These are phyloP conservation scores for Phytophthora multivora DNA, from an alignment of 352 stramenopile species.

Conservation along the genomic window DNA sequence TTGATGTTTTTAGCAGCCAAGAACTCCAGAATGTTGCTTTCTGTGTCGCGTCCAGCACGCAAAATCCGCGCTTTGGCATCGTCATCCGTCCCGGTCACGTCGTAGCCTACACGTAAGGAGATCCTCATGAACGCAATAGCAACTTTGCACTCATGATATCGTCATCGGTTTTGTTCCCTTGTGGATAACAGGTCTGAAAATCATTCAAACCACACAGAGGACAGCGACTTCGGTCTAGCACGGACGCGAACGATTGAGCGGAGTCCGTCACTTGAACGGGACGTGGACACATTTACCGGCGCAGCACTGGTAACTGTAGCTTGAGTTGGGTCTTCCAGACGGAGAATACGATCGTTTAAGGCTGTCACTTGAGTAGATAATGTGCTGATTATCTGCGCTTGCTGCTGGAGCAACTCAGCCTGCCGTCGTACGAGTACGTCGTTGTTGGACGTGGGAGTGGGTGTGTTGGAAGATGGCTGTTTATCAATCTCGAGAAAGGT, in stretches of 20 bases:
- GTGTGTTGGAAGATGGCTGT: background rate
- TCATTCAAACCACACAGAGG: conserved; percentile 1
- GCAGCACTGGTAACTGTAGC: background rate
- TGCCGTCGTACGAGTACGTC: background rate
- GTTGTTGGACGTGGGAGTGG: background rate
- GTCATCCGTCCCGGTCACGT: background rate
- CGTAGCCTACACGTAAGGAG: conserved; percentile 7
- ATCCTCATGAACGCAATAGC: conserved; percentile 8
- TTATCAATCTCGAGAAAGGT: background rate
- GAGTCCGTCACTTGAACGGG: background rate
- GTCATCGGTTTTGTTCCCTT: background rate
- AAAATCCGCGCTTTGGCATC: conserved; percentile 3
- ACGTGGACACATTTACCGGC: background rate
- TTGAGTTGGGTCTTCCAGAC: background rate
- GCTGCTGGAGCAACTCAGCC: background rate
- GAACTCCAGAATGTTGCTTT: background rate
- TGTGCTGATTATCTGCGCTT: background rate
- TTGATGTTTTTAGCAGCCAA: background rate
- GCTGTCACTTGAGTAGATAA: background rate
- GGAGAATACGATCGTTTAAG: background rate
- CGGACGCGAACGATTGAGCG: background rate
- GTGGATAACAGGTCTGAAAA: background rate
- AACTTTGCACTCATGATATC: conserved; percentile 9
- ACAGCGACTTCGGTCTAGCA: background rate
- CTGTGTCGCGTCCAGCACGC: background rate